A percentile compares a stretch with the other conserved stretches of the same genome.
Conservation (phyloP, 179 eudicot species). For the Gypsophila paniculata region DNA sequence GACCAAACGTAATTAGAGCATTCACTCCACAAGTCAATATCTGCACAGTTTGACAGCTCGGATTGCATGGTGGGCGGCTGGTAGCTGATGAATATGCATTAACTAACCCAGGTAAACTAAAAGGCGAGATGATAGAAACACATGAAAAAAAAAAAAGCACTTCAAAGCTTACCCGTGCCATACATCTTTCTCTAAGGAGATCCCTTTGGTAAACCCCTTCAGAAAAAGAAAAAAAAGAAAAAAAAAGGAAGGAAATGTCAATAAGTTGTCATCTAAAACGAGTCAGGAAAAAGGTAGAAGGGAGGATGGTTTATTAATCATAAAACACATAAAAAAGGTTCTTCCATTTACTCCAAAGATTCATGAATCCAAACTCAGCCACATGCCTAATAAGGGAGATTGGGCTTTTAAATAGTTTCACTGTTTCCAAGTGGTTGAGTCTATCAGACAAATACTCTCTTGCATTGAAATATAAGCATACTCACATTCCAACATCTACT, state of each 20-base stretch:
- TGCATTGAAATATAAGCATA: background rate
- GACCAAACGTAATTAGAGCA: background rate
- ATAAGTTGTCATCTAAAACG: background rate
- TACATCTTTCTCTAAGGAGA: slow-evolving; percentile 77
- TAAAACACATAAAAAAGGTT: background rate
- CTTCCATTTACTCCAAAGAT: background rate
- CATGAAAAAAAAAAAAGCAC: background rate
- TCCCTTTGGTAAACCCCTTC: slow-evolving; percentile 96
- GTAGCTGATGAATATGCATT: slow-evolving; percentile 2
- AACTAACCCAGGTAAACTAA: background rate
- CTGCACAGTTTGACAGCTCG: background rate
- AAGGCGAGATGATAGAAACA: background rate
- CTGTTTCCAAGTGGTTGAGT: background rate
- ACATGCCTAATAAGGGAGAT: background rate
- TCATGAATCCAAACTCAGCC: background rate
- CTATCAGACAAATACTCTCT: background rate
- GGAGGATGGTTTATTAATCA: slow-evolving; percentile 7
- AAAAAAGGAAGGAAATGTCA: too few relatives aligned
- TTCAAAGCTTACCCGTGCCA: slow-evolving; percentile 84
- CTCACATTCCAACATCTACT: slow-evolving; percentile 4
- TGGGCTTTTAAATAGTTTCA: background rate
- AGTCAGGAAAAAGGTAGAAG: background rate
- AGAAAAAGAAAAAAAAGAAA: slow-evolving; percentile 25
- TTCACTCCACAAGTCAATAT: slow-evolving; percentile 10
- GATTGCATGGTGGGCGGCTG: slow-evolving; percentile 4